Evolutionary conservation across 768 basidiomycete species (phyloP).

Genomic region (Lactifluus piperatus): DNA sequence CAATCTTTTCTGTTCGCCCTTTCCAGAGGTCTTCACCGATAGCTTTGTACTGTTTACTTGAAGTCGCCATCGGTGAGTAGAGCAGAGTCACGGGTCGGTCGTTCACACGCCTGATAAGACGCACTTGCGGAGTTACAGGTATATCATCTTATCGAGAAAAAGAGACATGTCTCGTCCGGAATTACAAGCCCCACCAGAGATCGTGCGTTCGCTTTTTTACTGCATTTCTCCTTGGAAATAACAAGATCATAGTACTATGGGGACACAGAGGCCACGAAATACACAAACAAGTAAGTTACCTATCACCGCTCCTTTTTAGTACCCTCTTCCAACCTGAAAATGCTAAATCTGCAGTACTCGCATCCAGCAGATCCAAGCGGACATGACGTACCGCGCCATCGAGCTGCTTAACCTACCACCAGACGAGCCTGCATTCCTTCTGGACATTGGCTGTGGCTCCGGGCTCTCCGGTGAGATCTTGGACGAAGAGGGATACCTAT

Average conservation of each 20-base stretch:
- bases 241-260: slow-evolving; percentile 74
- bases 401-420: slow-evolving; percentile 81
- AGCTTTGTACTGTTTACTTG: slow-evolving; percentile 76
- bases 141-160: no score
- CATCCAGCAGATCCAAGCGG: slow-evolving; percentile 92
- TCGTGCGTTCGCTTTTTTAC: slow-evolving; percentile 43
- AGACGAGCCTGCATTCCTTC: slow-evolving; percentile 72
- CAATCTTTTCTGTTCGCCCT: slow-evolving; percentile 87
- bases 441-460: slow-evolving; percentile 97
- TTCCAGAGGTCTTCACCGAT: slow-evolving; percentile 98
- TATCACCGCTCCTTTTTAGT: neutral
- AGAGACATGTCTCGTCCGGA: slow-evolving; percentile 60
- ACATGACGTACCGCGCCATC: slow-evolving; percentile 94
- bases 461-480: slow-evolving; percentile 94
- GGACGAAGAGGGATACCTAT: slow-evolving; percentile 87
- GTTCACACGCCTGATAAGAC: no score
- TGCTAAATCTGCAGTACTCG: slow-evolving; percentile 54
- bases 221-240: neutral
- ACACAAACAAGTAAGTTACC: slow-evolving; percentile 89
- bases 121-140: no score
- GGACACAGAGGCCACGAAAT: slow-evolving; percentile 91
- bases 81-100: no score
- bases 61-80: slow-evolving; percentile 35
- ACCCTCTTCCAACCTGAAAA: neutral
- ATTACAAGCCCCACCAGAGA: slow-evolving; percentile 53